Evolutionary conservation across 176 grass and related monocot species (phyloP), one percentile per base, ranked within the genome.

Genomic region (Melocanna baccifera): DNA sequence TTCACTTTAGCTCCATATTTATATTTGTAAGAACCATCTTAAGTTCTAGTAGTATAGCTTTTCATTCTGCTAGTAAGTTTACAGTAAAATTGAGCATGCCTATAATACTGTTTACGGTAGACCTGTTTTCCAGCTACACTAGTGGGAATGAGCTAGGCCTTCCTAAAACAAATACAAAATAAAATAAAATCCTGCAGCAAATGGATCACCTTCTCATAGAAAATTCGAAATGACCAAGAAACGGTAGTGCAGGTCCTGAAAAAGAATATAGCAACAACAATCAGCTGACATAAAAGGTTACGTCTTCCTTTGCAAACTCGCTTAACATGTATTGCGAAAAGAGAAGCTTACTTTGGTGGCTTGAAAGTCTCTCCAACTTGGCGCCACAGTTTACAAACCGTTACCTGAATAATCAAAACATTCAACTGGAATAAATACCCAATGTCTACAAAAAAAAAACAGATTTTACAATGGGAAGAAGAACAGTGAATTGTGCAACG

Each of bases 361-460:
- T 88, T 99, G 71, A 99, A 99, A 34, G 97, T 94, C 72, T 99
- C 97, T 69, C 97, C 97, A 83, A 99, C 97, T 72, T 99, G 97
- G 75, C 97, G 93, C 97, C 97, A 99, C 63, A 99, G 89, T 77
- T 99, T 99, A 89, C 93, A 99, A 50, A 91, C 69, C 39, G 97
- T 99, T 70, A 99, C 97, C 97, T 99, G 82, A 19, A 91, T 50
- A 86, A 84, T n/a, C n/a, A 75, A 76, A 83, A 78, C 19, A 73
- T 2, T 48, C 16, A 18, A 11, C 29, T 51, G 25, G 13, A 83
- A 52, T 65, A 67, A 67, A 30, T 13, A 72, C 0, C 23, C 28
- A 16, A 75, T 53, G 69, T 42, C 58, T 13, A 81, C 37, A 1
- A 46, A 62, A 52, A 63, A 19, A 48, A 4, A 9, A 25, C 22